Base-by-base conservation (phyloP, 2,329 filamentous ascomycete genomes). In the Apiospora kogelbergensis region DNA sequence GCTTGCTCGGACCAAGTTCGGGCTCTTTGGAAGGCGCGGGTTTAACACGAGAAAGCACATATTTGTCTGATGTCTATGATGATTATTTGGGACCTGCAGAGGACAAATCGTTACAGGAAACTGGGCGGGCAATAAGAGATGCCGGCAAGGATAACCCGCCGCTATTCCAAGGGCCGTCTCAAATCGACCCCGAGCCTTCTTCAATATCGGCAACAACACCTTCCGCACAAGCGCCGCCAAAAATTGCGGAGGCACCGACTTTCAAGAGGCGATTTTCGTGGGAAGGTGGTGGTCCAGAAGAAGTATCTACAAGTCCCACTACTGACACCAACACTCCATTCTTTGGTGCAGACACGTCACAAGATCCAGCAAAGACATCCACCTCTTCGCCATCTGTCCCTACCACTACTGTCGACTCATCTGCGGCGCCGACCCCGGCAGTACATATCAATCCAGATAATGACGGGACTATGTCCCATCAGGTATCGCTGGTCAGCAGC, bases 61-160 rank as follows among this genome's bases (percentile, higher is more conserved):
- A 92, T 72, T 80, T 91, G 2, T 86, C 89, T 0, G 85, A 85
- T 70, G 89, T 91, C 60, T 92, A 93, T 73, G 90, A 91, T 69
- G 88, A 87, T 72, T 92, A 92, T 75, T 90, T 90, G 85, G 84
- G 84, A 2, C 82, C 85, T 33, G 78, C 79, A 10, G 84, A 84
- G 57, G 83, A 85, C 53, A 82, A 81, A 63, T 73, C 75, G 11
- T 70, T 76, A 5, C 74, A 72, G 65, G 77, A 77, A 65, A 73
- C 77, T 45, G 68, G 74, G 57, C 67, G 79, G 74, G 63, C 71
- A 71, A 48, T 76, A 73, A 75, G 73, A 67, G 69, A 73, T 67
- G 45, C 42, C n/a, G 22, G 24, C 30, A 65, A 65, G 15, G 26
- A 65, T 15, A 65, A 33, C 37, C 53, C n/a, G 53, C 26, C 53